Conservation (phyloP, 2,329 filamentous ascomycete species). For the Thielaviopsis populi region DNA sequence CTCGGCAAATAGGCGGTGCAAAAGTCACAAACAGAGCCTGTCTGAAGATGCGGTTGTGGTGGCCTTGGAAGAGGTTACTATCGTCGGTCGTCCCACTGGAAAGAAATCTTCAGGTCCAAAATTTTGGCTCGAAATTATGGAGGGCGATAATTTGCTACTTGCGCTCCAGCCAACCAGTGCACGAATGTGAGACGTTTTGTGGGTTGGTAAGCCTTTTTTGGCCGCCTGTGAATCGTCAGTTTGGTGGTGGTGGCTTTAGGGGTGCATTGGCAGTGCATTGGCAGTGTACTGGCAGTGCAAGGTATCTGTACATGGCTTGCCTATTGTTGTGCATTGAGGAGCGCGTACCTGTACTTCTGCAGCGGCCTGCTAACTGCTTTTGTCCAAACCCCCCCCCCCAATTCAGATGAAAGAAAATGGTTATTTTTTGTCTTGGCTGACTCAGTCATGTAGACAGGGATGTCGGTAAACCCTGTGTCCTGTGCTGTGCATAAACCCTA, state of each 20-base stretch:
- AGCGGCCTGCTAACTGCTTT: background rate
- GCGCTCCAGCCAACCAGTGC: background rate
- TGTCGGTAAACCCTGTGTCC: too few relatives aligned
- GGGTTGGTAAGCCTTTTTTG: slow-evolving; percentile 28
- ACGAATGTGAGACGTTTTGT: slow-evolving; percentile 10
- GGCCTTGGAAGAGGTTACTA: background rate
- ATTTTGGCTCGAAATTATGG: background rate
- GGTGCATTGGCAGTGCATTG: background rate
- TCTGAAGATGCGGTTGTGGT: background rate
- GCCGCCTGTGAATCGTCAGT: slow-evolving; percentile 27
- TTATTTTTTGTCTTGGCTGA: background rate
- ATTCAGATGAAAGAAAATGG: background rate
- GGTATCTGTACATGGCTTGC: slow-evolving; percentile 7
- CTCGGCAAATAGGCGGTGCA: background rate
- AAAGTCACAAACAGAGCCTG: background rate
- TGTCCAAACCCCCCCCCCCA: background rate
- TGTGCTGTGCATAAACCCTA: too few relatives aligned
- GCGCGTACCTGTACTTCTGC: background rate
- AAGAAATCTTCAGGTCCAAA: slow-evolving; percentile 7
- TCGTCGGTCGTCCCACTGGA: background rate
- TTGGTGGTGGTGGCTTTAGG: slow-evolving; percentile 14
- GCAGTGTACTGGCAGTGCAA: background rate
- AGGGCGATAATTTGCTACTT: background rate
- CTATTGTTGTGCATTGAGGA: too few relatives aligned
- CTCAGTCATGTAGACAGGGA: background rate